Evolutionary conservation across 2,329 filamentous ascomycete genomes (phyloP).

Genomic region (Neopestalotiopsis sp.): DNA sequence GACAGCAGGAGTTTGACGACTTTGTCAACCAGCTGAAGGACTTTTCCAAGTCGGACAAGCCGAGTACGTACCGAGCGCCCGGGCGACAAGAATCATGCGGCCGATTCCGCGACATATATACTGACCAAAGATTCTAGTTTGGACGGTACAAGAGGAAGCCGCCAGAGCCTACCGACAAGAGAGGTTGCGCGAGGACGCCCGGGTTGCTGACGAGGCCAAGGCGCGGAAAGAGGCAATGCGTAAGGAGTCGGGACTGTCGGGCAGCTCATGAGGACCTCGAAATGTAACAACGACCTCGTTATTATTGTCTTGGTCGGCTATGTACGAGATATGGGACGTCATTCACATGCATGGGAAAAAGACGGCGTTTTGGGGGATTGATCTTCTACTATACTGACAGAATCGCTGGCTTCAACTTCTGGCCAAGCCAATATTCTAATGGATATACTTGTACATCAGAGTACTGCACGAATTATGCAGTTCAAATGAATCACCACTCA

Average conservation of each 20-base stretch:
- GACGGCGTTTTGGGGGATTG: slow-evolving; percentile 5
- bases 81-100: background rate
- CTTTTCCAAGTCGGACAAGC: slow-evolving; percentile 88
- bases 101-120: background rate
- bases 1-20: slow-evolving; percentile 85
- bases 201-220: slow-evolving; percentile 41
- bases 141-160: slow-evolving; percentile 48
- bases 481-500: background rate
- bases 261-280: background rate
- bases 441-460: too few species aligned
- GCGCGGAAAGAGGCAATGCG: slow-evolving; percentile 46
- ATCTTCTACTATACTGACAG: background rate
- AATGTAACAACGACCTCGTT: background rate
- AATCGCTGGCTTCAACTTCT: background rate
- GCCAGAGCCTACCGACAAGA: slow-evolving; percentile 40
- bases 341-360: background rate
- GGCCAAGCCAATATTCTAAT: too few species aligned
- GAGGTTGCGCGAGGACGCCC: slow-evolving; percentile 38
- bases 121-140: slow-evolving; percentile 39
- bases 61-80: slow-evolving; percentile 61
- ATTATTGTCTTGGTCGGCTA: background rate
- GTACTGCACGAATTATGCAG: background rate
- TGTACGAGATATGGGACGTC: background rate
- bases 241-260: slow-evolving; percentile 36
- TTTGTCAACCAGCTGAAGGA: slow-evolving; percentile 86